Conservation (phyloP, 257 asterid species). For the Lycium ferocissimum region DNA sequence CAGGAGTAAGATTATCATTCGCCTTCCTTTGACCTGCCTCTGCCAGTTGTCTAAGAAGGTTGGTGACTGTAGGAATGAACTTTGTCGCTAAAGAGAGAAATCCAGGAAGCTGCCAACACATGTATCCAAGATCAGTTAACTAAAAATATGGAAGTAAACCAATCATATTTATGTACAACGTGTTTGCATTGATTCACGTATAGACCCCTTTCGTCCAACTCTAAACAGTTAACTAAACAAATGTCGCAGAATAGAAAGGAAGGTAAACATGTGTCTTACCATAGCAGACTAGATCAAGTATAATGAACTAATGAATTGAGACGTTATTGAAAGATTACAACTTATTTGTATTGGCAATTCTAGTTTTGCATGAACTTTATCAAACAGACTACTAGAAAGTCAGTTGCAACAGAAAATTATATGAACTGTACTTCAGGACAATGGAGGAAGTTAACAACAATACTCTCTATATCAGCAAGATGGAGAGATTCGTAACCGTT, state of each 20-base stretch:
- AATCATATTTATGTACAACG: not conserved
- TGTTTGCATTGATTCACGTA: not conserved
- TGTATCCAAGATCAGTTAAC: conserved; percentile 25
- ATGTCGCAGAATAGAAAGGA: not conserved
- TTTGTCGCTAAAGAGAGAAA: conserved; percentile 80
- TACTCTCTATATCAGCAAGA: not conserved
- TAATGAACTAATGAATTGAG: not conserved
- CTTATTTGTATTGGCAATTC: not conserved
- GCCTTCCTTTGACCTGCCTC: conserved; percentile 76
- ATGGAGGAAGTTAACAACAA: not conserved
- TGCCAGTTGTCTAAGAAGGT: conserved; percentile 78
- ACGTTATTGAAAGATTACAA: not conserved
- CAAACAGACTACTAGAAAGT: not conserved
- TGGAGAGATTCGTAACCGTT: not conserved
- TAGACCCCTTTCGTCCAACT: not conserved
- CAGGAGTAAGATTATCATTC: conserved; percentile 49
- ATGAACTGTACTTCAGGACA: not conserved
- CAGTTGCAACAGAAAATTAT: not conserved
- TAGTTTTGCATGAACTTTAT: not conserved
- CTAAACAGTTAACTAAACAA: not conserved
- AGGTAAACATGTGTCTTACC: not conserved
- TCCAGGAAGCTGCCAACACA: conserved; percentile 79
- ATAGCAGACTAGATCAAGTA: not conserved
- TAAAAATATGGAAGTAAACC: not conserved
- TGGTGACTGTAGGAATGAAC: conserved; percentile 88